These are phyloP conservation scores for Acer yangbiense DNA, from an alignment of 345 rosid genomes.

Conservation along the genomic window DNA sequence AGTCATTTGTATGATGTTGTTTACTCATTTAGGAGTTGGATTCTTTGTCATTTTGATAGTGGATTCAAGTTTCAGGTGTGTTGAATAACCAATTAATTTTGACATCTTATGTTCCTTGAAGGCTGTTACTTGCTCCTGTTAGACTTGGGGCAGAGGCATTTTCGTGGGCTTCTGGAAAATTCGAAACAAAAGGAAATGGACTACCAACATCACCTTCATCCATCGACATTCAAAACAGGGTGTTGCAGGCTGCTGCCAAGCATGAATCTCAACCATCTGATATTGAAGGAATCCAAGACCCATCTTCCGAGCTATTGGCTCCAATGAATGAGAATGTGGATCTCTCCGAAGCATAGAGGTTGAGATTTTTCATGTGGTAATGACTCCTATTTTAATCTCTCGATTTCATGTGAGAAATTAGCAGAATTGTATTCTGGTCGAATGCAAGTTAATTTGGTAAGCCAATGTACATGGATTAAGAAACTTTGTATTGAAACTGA, in stretches of 20 bases:
- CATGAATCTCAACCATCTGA: constrained; percentile 89
- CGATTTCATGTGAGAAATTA: neutral
- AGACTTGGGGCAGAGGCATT: constrained; percentile 70
- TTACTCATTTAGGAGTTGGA: neutral
- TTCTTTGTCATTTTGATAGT: neutral
- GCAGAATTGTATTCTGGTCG: neutral
- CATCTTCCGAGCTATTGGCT: constrained; percentile 38
- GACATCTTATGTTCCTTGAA: constrained; percentile 19
- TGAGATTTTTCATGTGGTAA: neutral
- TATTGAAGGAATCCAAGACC: constrained; percentile 38
- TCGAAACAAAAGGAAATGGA: constrained; percentile 79
- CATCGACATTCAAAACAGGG: constrained; percentile 74
- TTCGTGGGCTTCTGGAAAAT: constrained; percentile 83
- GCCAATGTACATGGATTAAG: neutral
- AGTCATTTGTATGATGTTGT: neutral
- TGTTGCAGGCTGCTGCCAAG: constrained; percentile 88
- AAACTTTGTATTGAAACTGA: neutral
- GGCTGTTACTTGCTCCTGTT: constrained; percentile 68
- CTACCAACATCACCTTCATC: constrained; percentile 96
- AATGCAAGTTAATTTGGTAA: constrained; percentile 17
- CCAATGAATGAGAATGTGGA: constrained; percentile 42
- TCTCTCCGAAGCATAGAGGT: constrained; percentile 55
- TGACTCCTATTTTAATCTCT: neutral
- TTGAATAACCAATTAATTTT: constrained; percentile 6
- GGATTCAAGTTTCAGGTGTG: neutral